Evolutionary conservation across 192 early-diverging fungal genomes (phyloP).

Genomic region (Podila minutissima): DNA sequence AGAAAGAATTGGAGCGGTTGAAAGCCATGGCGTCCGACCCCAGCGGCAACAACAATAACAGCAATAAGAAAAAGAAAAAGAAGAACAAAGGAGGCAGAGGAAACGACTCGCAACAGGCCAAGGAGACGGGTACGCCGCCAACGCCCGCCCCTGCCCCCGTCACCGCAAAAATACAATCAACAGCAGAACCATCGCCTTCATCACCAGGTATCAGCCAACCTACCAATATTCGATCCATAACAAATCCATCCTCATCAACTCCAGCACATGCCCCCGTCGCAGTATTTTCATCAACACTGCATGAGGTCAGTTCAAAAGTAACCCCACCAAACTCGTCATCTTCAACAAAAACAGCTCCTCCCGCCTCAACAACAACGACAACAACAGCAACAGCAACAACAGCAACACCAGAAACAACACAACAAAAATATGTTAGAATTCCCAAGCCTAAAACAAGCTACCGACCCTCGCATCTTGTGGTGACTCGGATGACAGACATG

Average conservation of each 20-base stretch:
- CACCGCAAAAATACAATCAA: neutral
- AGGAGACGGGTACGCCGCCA: conserved; percentile 2
- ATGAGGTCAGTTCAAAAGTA: conserved; percentile 4
- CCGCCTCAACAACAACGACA: neutral
- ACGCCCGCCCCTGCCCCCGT: neutral
- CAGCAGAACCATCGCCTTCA: neutral
- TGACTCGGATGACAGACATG: conserved; percentile 46
- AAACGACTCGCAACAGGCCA: conserved; percentile 1
- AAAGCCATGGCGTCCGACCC: conserved; percentile 45
- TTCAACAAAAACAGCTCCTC: neutral
- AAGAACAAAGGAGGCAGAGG: conserved; percentile 31
- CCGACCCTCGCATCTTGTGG: conserved; percentile 46
- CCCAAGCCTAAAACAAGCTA: conserved; percentile 48
- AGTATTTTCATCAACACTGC: neutral
- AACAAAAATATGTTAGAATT: conserved; percentile 8
- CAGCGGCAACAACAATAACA: conserved; percentile 35
- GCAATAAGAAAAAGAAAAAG: conserved; percentile 25
- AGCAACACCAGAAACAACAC: neutral
- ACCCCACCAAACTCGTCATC: neutral
- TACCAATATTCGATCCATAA: neutral
- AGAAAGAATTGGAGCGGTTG: conserved; percentile 51
- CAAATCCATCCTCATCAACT: neutral
- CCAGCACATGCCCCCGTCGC: neutral
- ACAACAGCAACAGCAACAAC: neutral
- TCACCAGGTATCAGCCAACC: neutral